Evolutionary conservation across 345 rosid genomes (phyloP), one percentile per base, ranked within the genome.

Genomic region (Kernera saxatilis): DNA sequence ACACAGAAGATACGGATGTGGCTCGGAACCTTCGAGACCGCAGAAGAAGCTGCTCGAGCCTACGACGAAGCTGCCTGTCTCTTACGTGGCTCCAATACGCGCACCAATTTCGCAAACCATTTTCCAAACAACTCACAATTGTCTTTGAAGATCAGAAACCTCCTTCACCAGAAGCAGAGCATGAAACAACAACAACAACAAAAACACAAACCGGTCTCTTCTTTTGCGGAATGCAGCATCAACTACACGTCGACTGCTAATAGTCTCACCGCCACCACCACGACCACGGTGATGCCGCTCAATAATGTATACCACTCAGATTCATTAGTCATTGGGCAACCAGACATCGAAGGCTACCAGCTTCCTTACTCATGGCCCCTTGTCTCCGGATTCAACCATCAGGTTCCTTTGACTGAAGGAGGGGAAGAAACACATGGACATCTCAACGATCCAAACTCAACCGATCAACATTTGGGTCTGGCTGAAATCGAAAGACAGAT

Each of bases 61-160:
- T 92, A 92, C 23, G 98, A 90, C 45, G 96, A 88, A 77, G 96
- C 95, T 39, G 98, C 98, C 4, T 88, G 81, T 65, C 89, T 90
- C 71, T 84, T 92, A 37, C 91, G 96, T 3, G 98, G 98, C 15
- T 83, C 93, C 8, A 92, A 90, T 14, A 85, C 98, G 2, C 84
- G 95, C 8, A 90, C 95, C 73, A 93, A 93, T 75, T 93, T 93
- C 59, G 70, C 84, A 23, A 77, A 70, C 35, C 90, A 77, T 17
- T 44, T 78, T 3, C 78, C 87, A 32, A 61, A 82, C 50, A 71
- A 85, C 54, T 80, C 98, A 8, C 90, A 81, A 12, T 49, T 90
- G 60, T 88, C 97, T n/a, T 52, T 74, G 65, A 90, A 88, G 72
- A 87, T 90, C 46, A 82, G 90, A 56, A 84, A 83, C 64, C 91